These are phyloP conservation scores for Rhizopogon vesiculosus DNA, from an alignment of 768 basidiomycete genomes.

Conservation along the genomic window DNA sequence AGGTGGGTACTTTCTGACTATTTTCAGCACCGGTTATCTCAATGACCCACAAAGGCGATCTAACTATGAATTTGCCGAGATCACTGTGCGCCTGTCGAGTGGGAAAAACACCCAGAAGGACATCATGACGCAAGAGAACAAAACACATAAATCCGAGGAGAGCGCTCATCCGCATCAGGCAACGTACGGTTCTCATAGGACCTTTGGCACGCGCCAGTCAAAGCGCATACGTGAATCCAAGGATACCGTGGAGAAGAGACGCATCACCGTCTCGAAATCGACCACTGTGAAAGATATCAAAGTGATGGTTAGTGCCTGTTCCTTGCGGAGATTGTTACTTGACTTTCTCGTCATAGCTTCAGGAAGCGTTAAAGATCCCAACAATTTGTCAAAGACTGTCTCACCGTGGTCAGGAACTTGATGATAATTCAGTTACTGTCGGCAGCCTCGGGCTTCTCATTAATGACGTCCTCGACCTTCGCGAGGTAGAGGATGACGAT, in stretches of 20 bases:
- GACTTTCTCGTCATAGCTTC: constrained; percentile 40
- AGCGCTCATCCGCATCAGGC: background rate
- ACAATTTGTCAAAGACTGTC: constrained; percentile 75
- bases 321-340: constrained; percentile 1
- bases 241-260: constrained; percentile 45
- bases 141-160: background rate
- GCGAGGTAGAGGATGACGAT: constrained; percentile 56
- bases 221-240: constrained; percentile 61
- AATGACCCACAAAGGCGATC: constrained; percentile 18
- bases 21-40: constrained; percentile 5
- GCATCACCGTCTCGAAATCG: constrained; percentile 52
- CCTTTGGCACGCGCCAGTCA: constrained; percentile 55
- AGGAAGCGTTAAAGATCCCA: constrained; percentile 59
- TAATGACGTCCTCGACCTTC: constrained; percentile 63
- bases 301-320: constrained; percentile 45
- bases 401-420: constrained; percentile 56
- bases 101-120: constrained; percentile 27
- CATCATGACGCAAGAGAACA: constrained; percentile 12
- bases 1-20: constrained; percentile 35
- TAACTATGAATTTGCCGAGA: constrained; percentile 56
- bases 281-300: constrained; percentile 80
- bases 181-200: constrained; percentile 24
- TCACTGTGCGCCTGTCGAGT: constrained; percentile 48
- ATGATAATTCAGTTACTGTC: constrained; percentile 49
- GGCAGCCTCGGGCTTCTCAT: constrained; percentile 54